Conservation (phyloP, 441 rosid genomes). For the Populus hybrid region DNA sequence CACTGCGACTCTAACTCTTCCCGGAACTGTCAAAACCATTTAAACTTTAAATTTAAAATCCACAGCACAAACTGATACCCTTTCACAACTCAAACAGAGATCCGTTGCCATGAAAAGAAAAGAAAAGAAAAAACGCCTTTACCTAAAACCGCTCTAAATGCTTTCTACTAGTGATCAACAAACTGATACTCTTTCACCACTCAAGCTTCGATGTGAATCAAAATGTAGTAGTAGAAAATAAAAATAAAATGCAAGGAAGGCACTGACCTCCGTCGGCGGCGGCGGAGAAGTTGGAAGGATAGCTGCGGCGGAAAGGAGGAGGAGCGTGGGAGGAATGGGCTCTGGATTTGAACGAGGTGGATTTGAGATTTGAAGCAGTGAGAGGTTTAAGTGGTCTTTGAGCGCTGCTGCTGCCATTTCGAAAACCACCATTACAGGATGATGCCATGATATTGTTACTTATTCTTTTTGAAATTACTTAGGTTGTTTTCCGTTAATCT, state of each 20-base stretch:
- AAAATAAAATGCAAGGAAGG: background rate
- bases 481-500: background rate
- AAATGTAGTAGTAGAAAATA: background rate
- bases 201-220: background rate
- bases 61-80: background rate
- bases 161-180: background rate
- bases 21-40: constrained; percentile 51
- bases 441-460: constrained; percentile 47
- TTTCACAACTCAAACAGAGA: background rate
- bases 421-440: constrained; percentile 18
- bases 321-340: constrained; percentile 38
- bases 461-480: background rate
- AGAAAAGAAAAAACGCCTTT: background rate
- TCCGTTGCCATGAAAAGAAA: background rate
- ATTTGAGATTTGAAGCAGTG: constrained; percentile 44
- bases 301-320: constrained; percentile 66
- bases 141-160: background rate
- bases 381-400: constrained; percentile 40
- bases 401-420: constrained; percentile 57
- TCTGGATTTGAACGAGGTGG: constrained; percentile 75
- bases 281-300: constrained; percentile 36
- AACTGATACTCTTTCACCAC: no score
- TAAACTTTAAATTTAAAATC: background rate
- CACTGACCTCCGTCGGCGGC: constrained; percentile 61
- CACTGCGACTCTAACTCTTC: constrained; percentile 92